Percentiles rank a stretch among this genome's conserved stretches.
These are phyloP conservation scores for Trametopsis cervina DNA, from an alignment of 768 basidiomycete genomes.

Conservation along the genomic window DNA sequence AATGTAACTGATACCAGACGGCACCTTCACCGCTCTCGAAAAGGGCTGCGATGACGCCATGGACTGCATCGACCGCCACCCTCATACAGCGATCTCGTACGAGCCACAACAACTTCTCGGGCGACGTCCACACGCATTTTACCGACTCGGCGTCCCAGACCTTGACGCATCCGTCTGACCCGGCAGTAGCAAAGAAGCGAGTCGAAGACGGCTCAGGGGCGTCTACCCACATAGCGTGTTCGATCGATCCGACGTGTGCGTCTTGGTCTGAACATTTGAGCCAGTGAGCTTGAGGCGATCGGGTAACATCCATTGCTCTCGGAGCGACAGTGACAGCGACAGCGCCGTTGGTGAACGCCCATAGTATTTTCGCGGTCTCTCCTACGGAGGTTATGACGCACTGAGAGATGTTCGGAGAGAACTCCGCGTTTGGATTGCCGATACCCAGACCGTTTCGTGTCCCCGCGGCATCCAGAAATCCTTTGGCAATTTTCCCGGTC, in stretches of 20 bases:
- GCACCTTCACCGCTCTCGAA: slow-evolving; percentile 50
- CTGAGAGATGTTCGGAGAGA: slow-evolving; percentile 57
- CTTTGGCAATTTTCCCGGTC: slow-evolving; percentile 61
- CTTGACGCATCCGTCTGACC: slow-evolving; percentile 61
- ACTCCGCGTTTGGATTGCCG: slow-evolving; percentile 72
- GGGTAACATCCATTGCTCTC: slow-evolving; percentile 49
- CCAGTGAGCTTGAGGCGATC: slow-evolving; percentile 37
- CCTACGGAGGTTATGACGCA: slow-evolving; percentile 56
- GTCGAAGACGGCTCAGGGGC: slow-evolving; percentile 12
- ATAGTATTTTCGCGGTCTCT: slow-evolving; percentile 58
- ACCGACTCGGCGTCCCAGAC: slow-evolving; percentile 59
- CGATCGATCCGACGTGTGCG: slow-evolving; percentile 55
- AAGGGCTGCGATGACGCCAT: slow-evolving; percentile 42
- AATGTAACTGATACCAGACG: slow-evolving; percentile 44
- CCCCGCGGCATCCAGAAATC: slow-evolving; percentile 61
- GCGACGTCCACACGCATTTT: slow-evolving; percentile 59
- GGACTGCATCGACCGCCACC: slow-evolving; percentile 37
- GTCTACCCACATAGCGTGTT: slow-evolving; percentile 47
- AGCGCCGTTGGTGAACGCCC: slow-evolving; percentile 70
- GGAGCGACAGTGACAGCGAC: slow-evolving; percentile 53
- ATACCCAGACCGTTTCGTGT: slow-evolving; percentile 50
- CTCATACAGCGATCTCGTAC: slow-evolving; percentile 45
- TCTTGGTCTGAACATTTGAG: slow-evolving; percentile 46
- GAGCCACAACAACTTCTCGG: slow-evolving; percentile 23
- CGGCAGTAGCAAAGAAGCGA: slow-evolving; percentile 41